A percentile compares a stretch with the other conserved stretches of the same genome.
phyloP scores from a whole-genome alignment of 805 yeast genomes.

The Suhomyces canberraensis region DNA sequence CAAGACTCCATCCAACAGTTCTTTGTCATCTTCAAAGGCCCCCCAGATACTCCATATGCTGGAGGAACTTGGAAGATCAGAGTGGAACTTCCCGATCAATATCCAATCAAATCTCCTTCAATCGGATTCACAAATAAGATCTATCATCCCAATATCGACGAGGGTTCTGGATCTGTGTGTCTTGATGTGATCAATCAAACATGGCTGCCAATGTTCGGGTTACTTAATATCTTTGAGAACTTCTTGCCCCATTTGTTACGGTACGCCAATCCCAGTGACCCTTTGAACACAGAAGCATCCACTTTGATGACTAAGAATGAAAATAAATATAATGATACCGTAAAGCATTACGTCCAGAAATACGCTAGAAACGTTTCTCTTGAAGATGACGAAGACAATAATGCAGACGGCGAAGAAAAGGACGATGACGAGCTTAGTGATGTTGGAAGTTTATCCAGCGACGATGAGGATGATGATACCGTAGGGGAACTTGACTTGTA shows the following conservation, averaged over 20 bases:
- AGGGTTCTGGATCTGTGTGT: constrained; percentile 86
- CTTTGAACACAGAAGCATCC: constrained; percentile 88
- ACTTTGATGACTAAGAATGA: constrained; percentile 70
- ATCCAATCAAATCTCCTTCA: constrained; percentile 94
- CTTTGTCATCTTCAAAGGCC: constrained; percentile 81
- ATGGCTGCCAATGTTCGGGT: constrained; percentile 97
- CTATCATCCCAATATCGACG: constrained; percentile 94
- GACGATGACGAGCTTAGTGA: constrained; percentile 43
- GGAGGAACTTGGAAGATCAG: constrained; percentile 88
- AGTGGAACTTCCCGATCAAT: constrained; percentile 92
- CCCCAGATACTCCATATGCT: constrained; percentile 76
- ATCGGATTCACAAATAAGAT: constrained; percentile 90
- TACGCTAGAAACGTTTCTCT: constrained; percentile 44
- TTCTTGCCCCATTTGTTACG: constrained; percentile 88
- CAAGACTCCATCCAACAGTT: constrained; percentile 82
- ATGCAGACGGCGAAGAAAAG: constrained; percentile 31
- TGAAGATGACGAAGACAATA: constrained; percentile 42
- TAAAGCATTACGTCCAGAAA: constrained; percentile 66
- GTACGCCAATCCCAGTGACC: constrained; percentile 94
- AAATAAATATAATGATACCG: constrained; percentile 61
- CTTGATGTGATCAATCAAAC: constrained; percentile 95
- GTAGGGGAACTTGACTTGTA: constrained; percentile 8
- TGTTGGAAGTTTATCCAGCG: constrained; percentile 49
- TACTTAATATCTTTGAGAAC: constrained; percentile 85
- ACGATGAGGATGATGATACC: constrained; percentile 39